phyloP scores from a whole-genome alignment of 208 protist genomes.

The Wallacemonas sp. region DNA sequence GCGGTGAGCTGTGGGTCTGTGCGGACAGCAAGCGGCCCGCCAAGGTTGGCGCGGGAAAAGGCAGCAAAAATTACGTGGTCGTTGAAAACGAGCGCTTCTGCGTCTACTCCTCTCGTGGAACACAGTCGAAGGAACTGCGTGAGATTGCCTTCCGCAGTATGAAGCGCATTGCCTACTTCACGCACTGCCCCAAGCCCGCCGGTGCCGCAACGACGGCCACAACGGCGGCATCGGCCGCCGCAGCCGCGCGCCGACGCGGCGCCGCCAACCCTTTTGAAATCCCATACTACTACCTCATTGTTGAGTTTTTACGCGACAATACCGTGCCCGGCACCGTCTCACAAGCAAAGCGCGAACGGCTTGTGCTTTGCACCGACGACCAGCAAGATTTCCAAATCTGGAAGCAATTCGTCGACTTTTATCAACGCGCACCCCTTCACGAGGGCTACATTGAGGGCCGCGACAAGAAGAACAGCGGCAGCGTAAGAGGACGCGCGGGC shows the following conservation, averaged over 20 bases:
- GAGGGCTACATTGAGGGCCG: conserved; percentile 24
- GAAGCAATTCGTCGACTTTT: conserved; percentile 74
- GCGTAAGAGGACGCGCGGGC: background rate
- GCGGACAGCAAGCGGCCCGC: conserved; percentile 60
- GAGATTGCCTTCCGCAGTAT: conserved; percentile 78
- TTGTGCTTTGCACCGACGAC: conserved; percentile 84
- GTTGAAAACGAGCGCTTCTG: conserved; percentile 69
- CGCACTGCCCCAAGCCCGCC: conserved; percentile 53
- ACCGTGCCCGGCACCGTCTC: conserved; percentile 23
- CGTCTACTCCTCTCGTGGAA: conserved; percentile 65
- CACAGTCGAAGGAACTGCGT: conserved; percentile 51
- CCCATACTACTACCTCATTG: conserved; percentile 77
- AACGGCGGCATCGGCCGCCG: background rate
- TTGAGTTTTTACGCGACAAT: conserved; percentile 80
- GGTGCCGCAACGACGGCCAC: background rate
- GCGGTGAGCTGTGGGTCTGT: conserved; percentile 78
- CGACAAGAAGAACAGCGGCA: conserved; percentile 11
- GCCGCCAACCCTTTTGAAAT: background rate
- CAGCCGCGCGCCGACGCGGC: conserved; percentile 4
- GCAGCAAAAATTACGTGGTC: conserved; percentile 72
- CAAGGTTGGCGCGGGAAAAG: conserved; percentile 70
- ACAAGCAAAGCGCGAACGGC: conserved; percentile 66
- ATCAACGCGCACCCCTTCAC: conserved; percentile 45
- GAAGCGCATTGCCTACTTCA: conserved; percentile 74
- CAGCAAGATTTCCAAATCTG: conserved; percentile 78